These are phyloP conservation scores for Pythium sukuiense DNA, from an alignment of 352 stramenopile genomes.

Conservation along the genomic window DNA sequence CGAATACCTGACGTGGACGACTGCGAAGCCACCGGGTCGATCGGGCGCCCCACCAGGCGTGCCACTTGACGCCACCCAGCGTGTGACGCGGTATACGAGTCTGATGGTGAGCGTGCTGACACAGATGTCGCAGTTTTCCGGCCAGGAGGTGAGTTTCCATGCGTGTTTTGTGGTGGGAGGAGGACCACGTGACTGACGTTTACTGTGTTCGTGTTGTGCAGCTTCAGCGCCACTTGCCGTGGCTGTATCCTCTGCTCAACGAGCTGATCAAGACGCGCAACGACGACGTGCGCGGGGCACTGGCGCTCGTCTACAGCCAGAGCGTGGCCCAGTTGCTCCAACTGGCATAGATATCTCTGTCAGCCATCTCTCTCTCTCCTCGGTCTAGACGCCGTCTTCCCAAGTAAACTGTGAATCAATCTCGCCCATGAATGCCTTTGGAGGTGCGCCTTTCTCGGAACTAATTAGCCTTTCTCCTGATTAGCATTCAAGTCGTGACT, in stretches of 20 bases:
- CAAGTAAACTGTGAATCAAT: background rate
- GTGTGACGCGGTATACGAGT: slow-evolving; percentile 51
- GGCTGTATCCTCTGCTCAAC: slow-evolving; percentile 79
- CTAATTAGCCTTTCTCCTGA: background rate
- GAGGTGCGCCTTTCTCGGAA: background rate
- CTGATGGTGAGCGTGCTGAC: slow-evolving; percentile 54
- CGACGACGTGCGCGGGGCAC: slow-evolving; percentile 57
- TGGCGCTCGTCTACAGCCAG: slow-evolving; percentile 64
- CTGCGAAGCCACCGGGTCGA: slow-evolving; percentile 10
- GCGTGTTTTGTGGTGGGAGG: slow-evolving; percentile 3
- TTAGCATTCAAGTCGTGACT: background rate
- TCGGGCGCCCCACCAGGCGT: slow-evolving; percentile 1
- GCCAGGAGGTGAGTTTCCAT: slow-evolving; percentile 43
- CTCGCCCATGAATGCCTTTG: background rate
- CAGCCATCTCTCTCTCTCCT: background rate
- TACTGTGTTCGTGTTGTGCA: slow-evolving; percentile 27
- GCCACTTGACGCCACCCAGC: slow-evolving; percentile 50
- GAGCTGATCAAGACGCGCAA: slow-evolving; percentile 70
- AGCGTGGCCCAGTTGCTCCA: slow-evolving; percentile 62
- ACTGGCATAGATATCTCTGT: slow-evolving; percentile 22
- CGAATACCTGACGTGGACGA: slow-evolving; percentile 73
- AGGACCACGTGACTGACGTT: background rate
- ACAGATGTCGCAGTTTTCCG: slow-evolving; percentile 51
- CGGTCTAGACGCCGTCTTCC: background rate
- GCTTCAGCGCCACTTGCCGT: slow-evolving; percentile 67